Conservation (phyloP, 2,329 filamentous ascomycete genomes). For the Cordyceps farinosa region DNA sequence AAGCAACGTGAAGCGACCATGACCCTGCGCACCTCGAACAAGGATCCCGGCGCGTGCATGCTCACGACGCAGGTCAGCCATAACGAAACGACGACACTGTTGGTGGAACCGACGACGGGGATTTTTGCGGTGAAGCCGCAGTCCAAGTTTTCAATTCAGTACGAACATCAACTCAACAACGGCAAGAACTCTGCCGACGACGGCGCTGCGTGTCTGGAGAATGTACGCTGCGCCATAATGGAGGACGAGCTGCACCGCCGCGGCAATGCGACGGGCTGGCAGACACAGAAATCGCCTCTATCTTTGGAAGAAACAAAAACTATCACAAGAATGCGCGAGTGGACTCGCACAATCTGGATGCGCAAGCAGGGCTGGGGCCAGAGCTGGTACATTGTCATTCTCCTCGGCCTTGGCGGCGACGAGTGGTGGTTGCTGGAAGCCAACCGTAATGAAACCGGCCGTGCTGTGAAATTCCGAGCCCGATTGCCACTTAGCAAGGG, state of each 20-base stretch:
- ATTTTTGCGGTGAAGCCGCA: conserved; percentile 66
- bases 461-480: conserved; percentile 32
- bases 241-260: conserved; percentile 59
- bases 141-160: conserved; percentile 50
- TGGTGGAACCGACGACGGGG: conserved; percentile 77
- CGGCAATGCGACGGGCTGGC: conserved; percentile 64
- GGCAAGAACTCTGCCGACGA: conserved; percentile 54
- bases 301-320: conserved; percentile 54
- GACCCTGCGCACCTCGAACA: conserved; percentile 52
- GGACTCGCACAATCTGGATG: conserved; percentile 65
- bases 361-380: conserved; percentile 67
- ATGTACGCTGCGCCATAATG: conserved; percentile 58
- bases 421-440: conserved; percentile 73
- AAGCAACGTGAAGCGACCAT: conserved; percentile 56
- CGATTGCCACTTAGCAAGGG: conserved; percentile 43
- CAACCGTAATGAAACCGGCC: conserved; percentile 35
- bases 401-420: conserved; percentile 68
- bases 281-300: conserved; percentile 45
- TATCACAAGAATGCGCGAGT: conserved; percentile 59
- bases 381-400: conserved; percentile 69
- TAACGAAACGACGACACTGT: conserved; percentile 56
- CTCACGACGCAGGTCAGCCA: conserved; percentile 68
- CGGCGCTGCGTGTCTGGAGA: conserved; percentile 55
- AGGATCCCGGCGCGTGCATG: conserved; percentile 62
- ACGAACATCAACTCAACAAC: conserved; percentile 64